Evolutionary conservation across 257 asterid species (phyloP).

Genomic region (Solanum boliviense): DNA sequence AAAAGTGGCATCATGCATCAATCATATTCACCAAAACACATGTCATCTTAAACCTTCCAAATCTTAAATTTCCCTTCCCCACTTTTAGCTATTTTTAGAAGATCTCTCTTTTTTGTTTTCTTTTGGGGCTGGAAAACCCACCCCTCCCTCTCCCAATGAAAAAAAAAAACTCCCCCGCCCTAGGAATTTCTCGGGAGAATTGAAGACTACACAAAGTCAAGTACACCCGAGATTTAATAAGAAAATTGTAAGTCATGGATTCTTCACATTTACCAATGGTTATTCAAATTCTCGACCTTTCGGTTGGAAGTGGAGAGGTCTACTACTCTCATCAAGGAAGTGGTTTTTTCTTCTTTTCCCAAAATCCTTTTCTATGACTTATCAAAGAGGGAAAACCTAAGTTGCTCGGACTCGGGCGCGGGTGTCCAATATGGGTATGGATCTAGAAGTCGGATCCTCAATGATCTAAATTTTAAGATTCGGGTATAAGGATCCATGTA

Average conservation of each 20-base stretch:
- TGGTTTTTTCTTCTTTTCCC: neutral
- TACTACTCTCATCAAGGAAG: neutral
- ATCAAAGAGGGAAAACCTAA: neutral
- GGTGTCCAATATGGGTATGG: rapidly evolving
- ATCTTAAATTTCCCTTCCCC: neutral
- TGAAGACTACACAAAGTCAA: neutral
- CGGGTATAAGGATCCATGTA: neutral
- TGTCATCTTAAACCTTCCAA: neutral
- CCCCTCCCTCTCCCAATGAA: neutral
- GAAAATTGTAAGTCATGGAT: neutral
- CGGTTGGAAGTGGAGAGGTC: neutral
- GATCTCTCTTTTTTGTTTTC: neutral
- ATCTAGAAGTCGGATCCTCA: neutral
- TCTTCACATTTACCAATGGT: neutral
- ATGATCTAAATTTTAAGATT: too few relatives aligned
- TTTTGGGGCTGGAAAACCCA: neutral
- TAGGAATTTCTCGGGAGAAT: neutral
- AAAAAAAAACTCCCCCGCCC: neutral
- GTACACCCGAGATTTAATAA: neutral
- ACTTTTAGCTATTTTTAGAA: neutral
- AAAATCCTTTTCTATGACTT: neutral
- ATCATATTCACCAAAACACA: neutral
- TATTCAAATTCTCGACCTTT: neutral
- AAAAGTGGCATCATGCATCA: neutral
- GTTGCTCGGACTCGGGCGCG: neutral